Conservation (phyloP, 2,329 filamentous ascomycete species). For the Ascomycota sp. region DNA sequence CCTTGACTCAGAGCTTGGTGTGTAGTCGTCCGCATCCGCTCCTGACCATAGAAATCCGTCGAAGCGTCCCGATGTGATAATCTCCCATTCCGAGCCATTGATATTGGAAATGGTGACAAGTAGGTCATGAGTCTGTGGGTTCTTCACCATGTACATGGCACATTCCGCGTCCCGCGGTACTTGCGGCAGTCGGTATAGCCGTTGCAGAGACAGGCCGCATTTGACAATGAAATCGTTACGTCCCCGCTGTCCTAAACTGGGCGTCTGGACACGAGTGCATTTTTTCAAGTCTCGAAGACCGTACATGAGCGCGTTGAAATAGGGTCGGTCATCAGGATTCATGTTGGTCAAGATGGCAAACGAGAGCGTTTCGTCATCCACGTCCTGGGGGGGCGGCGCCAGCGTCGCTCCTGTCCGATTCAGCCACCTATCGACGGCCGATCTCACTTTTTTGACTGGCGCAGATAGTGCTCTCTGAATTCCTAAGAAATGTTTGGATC, state of each 20-base stretch:
- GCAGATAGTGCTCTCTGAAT: constrained; percentile 78
- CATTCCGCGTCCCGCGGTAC: constrained; percentile 70
- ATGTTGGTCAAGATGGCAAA: constrained; percentile 89
- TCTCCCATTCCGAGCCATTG: constrained; percentile 88
- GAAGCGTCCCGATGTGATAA: constrained; percentile 80
- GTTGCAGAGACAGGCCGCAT: constrained; percentile 59
- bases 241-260: constrained; percentile 38
- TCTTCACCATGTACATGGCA: constrained; percentile 68
- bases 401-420: constrained; percentile 56
- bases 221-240: constrained; percentile 57
- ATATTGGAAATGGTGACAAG: constrained; percentile 76
- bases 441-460: constrained; percentile 83
- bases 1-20: constrained; percentile 25
- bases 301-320: constrained; percentile 63
- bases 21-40: constrained; percentile 41
- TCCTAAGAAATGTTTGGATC: constrained; percentile 90
- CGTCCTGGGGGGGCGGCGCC: constrained; percentile 61
- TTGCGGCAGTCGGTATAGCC: constrained; percentile 56
- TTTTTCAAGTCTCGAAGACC: constrained; percentile 36
- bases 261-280: constrained; percentile 45
- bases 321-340: constrained; percentile 50
- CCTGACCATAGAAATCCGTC: constrained; percentile 92
- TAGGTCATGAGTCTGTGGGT: constrained; percentile 65
- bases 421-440: constrained; percentile 83
- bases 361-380: constrained; percentile 82